A percentile compares a stretch with the other conserved stretches of the same genome.
These are phyloP conservation scores for Pseudopyricularia javanii DNA, from an alignment of 2,329 filamentous ascomycete species.

Conservation along the genomic window DNA sequence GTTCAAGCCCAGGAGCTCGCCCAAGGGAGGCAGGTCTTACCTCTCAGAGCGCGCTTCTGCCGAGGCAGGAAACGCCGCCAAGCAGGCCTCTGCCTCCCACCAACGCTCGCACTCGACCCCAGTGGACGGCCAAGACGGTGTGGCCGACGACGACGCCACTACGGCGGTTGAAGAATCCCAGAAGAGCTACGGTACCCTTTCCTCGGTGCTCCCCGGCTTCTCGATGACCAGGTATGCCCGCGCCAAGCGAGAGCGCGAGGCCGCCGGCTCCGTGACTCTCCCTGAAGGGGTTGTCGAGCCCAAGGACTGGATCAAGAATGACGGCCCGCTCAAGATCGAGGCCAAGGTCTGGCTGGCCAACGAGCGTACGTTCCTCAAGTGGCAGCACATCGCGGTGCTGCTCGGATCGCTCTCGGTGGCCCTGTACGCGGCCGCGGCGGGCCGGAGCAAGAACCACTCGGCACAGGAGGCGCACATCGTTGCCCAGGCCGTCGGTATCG, in stretches of 20 bases:
- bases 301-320: constrained; percentile 83
- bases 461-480: constrained; percentile 45
- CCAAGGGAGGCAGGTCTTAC: constrained; percentile 50
- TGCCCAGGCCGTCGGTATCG: constrained; percentile 66
- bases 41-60: constrained; percentile 34
- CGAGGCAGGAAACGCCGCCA: constrained; percentile 3
- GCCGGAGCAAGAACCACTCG: neutral
- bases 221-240: constrained; percentile 67
- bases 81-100: neutral
- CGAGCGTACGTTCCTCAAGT: constrained; percentile 95
- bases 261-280: constrained; percentile 39
- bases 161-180: constrained; percentile 9
- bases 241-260: constrained; percentile 31
- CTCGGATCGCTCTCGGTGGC: constrained; percentile 74
- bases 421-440: constrained; percentile 76
- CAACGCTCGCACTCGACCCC: neutral
- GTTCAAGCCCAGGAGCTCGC: constrained; percentile 54
- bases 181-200: constrained; percentile 42
- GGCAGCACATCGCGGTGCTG: constrained; percentile 89
- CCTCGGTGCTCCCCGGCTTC: constrained; percentile 69
- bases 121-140: neutral
- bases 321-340: constrained; percentile 82
- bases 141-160: constrained; percentile 18
- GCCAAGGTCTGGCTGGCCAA: constrained; percentile 98
- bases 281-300: constrained; percentile 86